Base-by-base conservation (phyloP, 1,284 basidiomycete species). In the Papiliotrema fonsecae region DNA sequence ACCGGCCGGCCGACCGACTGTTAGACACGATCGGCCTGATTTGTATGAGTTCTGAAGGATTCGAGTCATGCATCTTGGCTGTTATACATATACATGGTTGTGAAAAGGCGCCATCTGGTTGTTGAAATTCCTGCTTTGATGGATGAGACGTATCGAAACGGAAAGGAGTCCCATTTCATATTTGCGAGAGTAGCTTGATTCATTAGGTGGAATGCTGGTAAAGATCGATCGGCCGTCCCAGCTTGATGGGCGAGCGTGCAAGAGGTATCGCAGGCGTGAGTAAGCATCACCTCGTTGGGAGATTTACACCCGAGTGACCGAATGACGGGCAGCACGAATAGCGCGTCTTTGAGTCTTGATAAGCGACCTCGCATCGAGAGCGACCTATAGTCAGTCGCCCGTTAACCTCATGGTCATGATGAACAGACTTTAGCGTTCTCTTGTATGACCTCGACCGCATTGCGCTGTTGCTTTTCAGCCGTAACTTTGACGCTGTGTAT, bases 21-120 rank as follows among this genome's bases (percentile, higher is more conserved):
- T 74, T 34, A 51, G 67, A 42, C 75, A 75, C 54, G 70, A 74
- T 56, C 61, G 71, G 49, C 73, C 73, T 2, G 75, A 77, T 50
- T 55, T 77, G 56, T 75, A 76, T 53, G 76, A 78, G 49, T 77
- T 78, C 49, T 77, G 50, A 58, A 16, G 14, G 6, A 25, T 21
- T 6, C 16, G 5, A 35, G 26, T 16, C 32, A 45, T 45, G 24
- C 25, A 36, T 27, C 9, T 19, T 19, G 19, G 30, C 30, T 32
- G 30, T n/a, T 32, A 32, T 32, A 32, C 30, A 32, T n/a, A 32
- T n/a, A n/a, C n/a, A n/a, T n/a, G n/a, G n/a, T n/a, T n/a, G n/a
- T n/a, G n/a, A n/a, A n/a, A n/a, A n/a, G n/a, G n/a, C n/a, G n/a
- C n/a, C n/a, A n/a, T n/a, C n/a, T n/a, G n/a, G n/a, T n/a, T n/a